phyloP scores from a whole-genome alignment of 2,329 filamentous ascomycete species.

The Hypoxylon sp. region DNA sequence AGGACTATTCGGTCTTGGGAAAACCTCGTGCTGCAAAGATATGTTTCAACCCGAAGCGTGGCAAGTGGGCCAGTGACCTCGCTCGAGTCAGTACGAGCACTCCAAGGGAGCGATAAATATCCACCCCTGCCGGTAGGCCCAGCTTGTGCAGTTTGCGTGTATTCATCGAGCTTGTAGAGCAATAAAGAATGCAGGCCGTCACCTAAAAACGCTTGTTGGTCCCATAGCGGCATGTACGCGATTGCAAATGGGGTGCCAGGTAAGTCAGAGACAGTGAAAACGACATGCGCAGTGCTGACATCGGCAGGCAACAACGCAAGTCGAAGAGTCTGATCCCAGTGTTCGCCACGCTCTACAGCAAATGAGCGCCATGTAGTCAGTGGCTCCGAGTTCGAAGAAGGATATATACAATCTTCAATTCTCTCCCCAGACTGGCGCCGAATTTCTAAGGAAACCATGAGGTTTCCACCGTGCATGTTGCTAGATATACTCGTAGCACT shows the following conservation, averaged over 20 bases:
- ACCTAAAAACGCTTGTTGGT: constrained; percentile 86
- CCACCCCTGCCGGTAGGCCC: constrained; percentile 80
- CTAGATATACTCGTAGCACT: constrained; percentile 78
- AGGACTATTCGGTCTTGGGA: constrained; percentile 92
- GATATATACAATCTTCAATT: constrained; percentile 88
- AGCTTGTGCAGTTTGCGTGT: constrained; percentile 77
- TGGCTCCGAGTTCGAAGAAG: constrained; percentile 83
- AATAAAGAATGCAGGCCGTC: constrained; percentile 86
- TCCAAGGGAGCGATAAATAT: constrained; percentile 88
- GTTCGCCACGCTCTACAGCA: constrained; percentile 80
- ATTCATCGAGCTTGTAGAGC: constrained; percentile 92
- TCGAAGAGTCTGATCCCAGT: constrained; percentile 90
- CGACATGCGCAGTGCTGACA: constrained; percentile 85
- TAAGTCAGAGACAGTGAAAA: constrained; percentile 89
- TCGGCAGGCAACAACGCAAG: constrained; percentile 83
- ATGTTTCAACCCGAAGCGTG: constrained; percentile 82
- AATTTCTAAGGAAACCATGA: constrained; percentile 92
- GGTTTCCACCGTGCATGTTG: constrained; percentile 74
- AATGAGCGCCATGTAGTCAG: constrained; percentile 91
- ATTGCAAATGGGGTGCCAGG: constrained; percentile 91
- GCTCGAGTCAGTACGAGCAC: constrained; percentile 74
- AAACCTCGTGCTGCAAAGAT: constrained; percentile 93
- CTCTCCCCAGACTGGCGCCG: constrained; percentile 82
- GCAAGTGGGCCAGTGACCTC: constrained; percentile 86
- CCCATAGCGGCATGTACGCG: constrained; percentile 94